These are phyloP conservation scores for Erysimum cheiranthoides DNA, from an alignment of 345 rosid species.

Conservation along the genomic window DNA sequence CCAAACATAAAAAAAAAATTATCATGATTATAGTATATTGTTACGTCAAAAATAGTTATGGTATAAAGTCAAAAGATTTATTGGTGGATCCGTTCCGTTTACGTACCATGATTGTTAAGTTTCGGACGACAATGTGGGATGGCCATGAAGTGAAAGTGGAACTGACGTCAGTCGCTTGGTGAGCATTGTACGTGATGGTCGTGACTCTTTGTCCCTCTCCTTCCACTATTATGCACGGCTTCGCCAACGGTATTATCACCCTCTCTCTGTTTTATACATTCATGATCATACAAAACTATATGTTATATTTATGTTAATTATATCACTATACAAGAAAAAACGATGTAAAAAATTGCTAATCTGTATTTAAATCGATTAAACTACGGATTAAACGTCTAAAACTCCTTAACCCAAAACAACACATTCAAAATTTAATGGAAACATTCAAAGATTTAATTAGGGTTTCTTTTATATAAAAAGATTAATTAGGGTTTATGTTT, in stretches of 20 bases:
- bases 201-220: constrained; percentile 47
- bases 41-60: not conserved
- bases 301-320: not conserved
- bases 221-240: constrained; percentile 54
- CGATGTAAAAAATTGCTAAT: not conserved
- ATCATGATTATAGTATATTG: not conserved
- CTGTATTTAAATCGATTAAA: not conserved
- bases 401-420: not conserved
- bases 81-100: not conserved
- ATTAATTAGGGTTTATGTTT: not conserved
- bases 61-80: constrained; percentile 25
- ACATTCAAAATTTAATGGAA: constrained; percentile 1
- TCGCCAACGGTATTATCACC: constrained; percentile 46
- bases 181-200: constrained; percentile 45
- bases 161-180: constrained; percentile 47
- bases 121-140: constrained; percentile 47
- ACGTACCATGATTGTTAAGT: constrained; percentile 60
- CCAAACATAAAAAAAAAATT: not conserved
- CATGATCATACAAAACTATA: constrained; percentile 11
- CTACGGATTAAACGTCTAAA: not conserved
- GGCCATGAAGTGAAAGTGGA: constrained; percentile 55
- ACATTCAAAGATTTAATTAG: not conserved
- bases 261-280: constrained; percentile 49
- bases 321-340: not conserved
- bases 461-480: not conserved